These are phyloP conservation scores for Coniochaeta sp. DNA, from an alignment of 2,329 filamentous ascomycete species.

Conservation along the genomic window DNA sequence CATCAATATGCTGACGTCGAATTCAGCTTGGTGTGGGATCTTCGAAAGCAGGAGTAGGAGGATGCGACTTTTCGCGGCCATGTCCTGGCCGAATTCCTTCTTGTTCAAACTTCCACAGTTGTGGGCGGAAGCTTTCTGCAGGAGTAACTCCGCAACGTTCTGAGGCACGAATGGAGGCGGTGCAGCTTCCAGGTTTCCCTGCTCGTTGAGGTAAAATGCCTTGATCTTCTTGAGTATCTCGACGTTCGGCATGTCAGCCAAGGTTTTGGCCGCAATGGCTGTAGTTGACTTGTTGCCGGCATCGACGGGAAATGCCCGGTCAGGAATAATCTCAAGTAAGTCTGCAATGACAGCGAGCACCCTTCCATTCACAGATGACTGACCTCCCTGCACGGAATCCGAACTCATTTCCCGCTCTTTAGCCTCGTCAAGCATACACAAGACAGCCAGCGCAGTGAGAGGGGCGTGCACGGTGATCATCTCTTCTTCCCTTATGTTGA, in stretches of 20 bases:
- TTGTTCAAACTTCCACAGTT: conserved; percentile 39
- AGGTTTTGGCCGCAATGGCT: conserved; percentile 18
- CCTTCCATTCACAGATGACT: conserved; percentile 15
- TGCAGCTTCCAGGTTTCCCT: conserved; percentile 60
- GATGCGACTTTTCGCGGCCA: conserved; percentile 52
- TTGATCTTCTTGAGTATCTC: conserved; percentile 55
- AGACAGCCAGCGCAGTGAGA: conserved; percentile 60
- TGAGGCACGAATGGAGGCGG: conserved; percentile 51
- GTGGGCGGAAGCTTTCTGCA: conserved; percentile 51
- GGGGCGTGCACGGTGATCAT: conserved; percentile 87
- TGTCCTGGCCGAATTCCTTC: conserved; percentile 33
- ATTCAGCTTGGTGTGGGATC: conserved; percentile 33
- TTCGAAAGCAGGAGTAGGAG: conserved; percentile 53
- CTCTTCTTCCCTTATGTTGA: conserved; percentile 93
- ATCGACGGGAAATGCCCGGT: conserved; percentile 48
- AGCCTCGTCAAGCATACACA: conserved; percentile 51
- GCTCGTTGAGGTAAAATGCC: conserved; percentile 62
- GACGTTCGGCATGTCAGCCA: conserved; percentile 29
- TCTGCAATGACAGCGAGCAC: conserved; percentile 44
- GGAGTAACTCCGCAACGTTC: conserved; percentile 53
- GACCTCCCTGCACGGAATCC: conserved; percentile 8
- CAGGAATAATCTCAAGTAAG: conserved; percentile 58
- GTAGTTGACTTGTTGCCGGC: conserved; percentile 13
- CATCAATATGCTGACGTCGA: conserved; percentile 42
- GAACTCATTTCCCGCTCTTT: conserved; percentile 25